A percentile compares a stretch with the other conserved stretches of the same genome.
phyloP scores from a whole-genome alignment of 257 asterid genomes.

The Galeopsis tetrahit region DNA sequence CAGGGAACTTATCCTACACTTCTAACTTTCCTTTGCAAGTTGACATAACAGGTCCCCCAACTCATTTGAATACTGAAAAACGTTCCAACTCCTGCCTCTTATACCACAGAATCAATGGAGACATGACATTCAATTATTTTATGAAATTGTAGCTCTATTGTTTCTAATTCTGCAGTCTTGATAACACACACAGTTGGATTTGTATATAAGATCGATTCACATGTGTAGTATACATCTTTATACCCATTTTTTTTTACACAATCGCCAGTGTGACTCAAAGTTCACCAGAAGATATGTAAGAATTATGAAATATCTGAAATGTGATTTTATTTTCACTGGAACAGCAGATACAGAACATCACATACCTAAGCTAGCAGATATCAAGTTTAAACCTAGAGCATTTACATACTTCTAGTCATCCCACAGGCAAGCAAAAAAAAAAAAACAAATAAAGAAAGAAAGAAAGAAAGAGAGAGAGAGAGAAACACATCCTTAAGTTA shows the following conservation, averaged over 20 bases:
- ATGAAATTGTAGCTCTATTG: no score
- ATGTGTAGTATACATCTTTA: no score
- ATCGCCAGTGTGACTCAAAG: no score
- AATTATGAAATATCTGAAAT: not conserved
- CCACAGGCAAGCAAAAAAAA: slow-evolving; percentile 7
- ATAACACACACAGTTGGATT: no score
- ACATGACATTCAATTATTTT: no score
- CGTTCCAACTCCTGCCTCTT: not conserved
- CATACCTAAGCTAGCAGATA: not conserved
- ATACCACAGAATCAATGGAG: slow-evolving; percentile 18
- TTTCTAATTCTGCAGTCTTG: no score
- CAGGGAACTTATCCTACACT: not conserved
- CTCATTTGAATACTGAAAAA: slow-evolving; percentile 4
- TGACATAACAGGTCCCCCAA: slow-evolving; percentile 7
- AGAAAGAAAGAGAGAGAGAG: no score
- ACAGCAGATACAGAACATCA: not conserved
- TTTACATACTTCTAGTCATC: slow-evolving; percentile 10
- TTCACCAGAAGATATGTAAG: no score
- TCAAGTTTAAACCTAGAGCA: not conserved
- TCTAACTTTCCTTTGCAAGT: not conserved
- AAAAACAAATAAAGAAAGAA: not conserved
- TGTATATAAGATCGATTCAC: no score
- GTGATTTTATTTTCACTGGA: not conserved
- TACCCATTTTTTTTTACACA: no score
- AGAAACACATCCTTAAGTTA: not conserved